These are phyloP conservation scores for Paramecium primaurelia DNA, from an alignment of 73 alveolate genomes.

Conservation along the genomic window DNA sequence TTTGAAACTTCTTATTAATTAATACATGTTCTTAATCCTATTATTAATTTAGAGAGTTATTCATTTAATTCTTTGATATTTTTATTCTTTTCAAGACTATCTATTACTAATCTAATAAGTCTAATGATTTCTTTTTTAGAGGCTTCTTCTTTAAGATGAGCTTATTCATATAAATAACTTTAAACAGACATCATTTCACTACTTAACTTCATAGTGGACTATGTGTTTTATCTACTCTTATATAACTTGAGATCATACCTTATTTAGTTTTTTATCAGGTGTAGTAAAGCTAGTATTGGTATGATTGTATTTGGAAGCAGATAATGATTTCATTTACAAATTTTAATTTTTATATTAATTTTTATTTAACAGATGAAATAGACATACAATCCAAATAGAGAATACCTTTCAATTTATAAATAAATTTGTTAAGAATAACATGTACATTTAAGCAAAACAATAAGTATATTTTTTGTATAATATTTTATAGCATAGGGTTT, in stretches of 20 bases:
- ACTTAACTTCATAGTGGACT: background rate
- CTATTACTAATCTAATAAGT: background rate
- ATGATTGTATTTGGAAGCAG: background rate
- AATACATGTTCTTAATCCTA: constrained; percentile 22
- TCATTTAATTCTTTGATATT: background rate
- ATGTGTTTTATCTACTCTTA: constrained; percentile 5
- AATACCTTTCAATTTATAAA: background rate
- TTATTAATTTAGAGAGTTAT: constrained; percentile 2
- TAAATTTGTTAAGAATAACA: constrained; percentile 26
- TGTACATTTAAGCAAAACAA: constrained; percentile 7
- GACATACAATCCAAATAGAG: constrained; percentile 17
- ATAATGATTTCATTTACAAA: background rate
- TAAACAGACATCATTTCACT: constrained; percentile 32
- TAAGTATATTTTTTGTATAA: background rate
- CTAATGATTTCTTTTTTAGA: constrained; percentile 25
- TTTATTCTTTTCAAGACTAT: background rate
- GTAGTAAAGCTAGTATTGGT: background rate
- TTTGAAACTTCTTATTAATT: background rate
- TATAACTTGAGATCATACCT: background rate
- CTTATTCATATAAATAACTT: constrained; percentile 10
- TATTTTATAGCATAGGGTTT: background rate
- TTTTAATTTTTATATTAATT: background rate
- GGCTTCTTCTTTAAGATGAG: constrained; percentile 37
- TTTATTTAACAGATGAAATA: constrained; percentile 2
- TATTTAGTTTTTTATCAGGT: background rate